Conservation (phyloP, 1,139 yeast species). For the Diutina catenulata region DNA sequence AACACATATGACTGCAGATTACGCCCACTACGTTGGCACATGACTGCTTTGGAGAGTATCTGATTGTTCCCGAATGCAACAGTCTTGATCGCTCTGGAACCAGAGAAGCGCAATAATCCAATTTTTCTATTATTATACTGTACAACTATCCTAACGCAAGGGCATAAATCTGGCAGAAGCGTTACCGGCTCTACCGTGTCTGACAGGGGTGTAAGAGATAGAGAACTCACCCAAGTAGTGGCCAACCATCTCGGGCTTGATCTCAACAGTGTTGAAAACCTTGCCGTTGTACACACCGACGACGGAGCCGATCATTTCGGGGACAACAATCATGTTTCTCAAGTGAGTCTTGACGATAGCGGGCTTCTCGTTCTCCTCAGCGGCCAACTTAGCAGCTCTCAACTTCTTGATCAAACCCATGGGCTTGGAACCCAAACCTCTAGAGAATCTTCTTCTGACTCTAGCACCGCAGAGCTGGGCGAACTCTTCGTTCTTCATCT, state of each 20-base stretch:
- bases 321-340: constrained; percentile 97
- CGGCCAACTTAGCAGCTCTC: constrained; percentile 93
- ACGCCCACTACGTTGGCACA: not conserved
- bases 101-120: not conserved
- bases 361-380: constrained; percentile 95
- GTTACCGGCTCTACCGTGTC: constrained; percentile 99
- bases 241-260: constrained; percentile 99
- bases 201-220: constrained; percentile 98
- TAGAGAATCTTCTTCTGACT: constrained; percentile 98
- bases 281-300: constrained; percentile 99
- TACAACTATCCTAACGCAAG: constrained; percentile 23
- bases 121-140: constrained; percentile 5
- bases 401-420: constrained; percentile 96
- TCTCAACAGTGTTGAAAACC: constrained; percentile 97
- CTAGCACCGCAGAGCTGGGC: constrained; percentile 95
- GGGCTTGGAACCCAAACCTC: constrained; percentile 95
- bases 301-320: constrained; percentile 99
- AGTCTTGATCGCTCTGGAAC: no score
- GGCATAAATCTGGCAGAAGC: constrained; percentile 81
- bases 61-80: no score
- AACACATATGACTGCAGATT: not conserved
- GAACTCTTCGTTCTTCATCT: constrained; percentile 93
- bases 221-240: constrained; percentile 99
- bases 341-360: constrained; percentile 97
- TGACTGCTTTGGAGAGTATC: no score